Evolutionary conservation across 495 filamentous ascomycete species (phyloP).

Genomic region (Aspergillus avenaceus): DNA sequence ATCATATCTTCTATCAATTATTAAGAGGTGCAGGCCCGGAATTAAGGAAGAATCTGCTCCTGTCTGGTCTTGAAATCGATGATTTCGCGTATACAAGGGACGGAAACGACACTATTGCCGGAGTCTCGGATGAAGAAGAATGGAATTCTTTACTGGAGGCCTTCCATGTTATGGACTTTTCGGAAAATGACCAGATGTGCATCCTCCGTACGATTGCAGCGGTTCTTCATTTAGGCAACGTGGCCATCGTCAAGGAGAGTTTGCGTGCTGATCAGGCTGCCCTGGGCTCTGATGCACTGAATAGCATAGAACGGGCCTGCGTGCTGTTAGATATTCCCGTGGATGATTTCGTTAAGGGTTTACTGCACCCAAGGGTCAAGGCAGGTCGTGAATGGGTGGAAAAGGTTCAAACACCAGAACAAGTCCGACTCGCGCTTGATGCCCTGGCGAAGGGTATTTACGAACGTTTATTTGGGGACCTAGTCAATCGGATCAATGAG

Average conservation of each 20-base stretch:
- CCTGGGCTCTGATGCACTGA: conserved; percentile 65
- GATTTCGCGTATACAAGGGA: conserved; percentile 90
- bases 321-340: conserved; percentile 76
- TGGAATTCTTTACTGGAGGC: conserved; percentile 89
- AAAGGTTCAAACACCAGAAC: conserved; percentile 94
- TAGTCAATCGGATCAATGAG: conserved; percentile 86
- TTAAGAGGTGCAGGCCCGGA: conserved; percentile 72
- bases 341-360: conserved; percentile 79
- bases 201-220: conserved; percentile 86
- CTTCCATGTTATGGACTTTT: conserved; percentile 91
- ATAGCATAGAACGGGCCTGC: conserved; percentile 72
- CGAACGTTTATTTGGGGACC: conserved; percentile 88
- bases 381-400: conserved; percentile 98
- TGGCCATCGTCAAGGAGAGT: conserved; percentile 84
- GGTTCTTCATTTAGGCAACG: conserved; percentile 90
- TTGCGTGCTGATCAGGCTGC: conserved; percentile 86
- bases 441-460: conserved; percentile 97
- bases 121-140: conserved; percentile 87
- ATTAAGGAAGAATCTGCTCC: conserved; percentile 70
- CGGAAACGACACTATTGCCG: conserved; percentile 84
- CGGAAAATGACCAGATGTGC: conserved; percentile 74
- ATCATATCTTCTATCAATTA: conserved; percentile 97
- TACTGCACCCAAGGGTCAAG: conserved; percentile 90
- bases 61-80: conserved; percentile 67
- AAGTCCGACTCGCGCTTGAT: conserved; percentile 85